A percentile compares a stretch with the other conserved stretches of the same genome.
phyloP scores from a whole-genome alignment of 495 filamentous ascomycete species.

The Rostrohypoxylon terebratum region DNA sequence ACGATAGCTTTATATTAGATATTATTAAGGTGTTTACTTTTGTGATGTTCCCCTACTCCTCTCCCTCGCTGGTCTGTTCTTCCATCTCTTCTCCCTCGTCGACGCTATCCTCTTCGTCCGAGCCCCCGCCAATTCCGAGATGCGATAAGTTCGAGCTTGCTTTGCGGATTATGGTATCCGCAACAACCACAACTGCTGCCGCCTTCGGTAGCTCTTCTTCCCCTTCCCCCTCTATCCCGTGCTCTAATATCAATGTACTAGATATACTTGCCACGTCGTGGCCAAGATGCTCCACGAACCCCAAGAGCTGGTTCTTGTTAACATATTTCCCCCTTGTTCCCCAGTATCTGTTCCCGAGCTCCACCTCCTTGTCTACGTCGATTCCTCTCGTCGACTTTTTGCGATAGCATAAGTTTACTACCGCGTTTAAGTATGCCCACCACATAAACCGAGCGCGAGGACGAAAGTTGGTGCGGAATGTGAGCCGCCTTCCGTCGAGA shows the following conservation, averaged over 20 bases:
- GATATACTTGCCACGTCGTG: background rate
- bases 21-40: too few relatives aligned
- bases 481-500: constrained; percentile 15
- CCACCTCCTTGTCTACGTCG: background rate
- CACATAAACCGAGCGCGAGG: constrained; percentile 17
- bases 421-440: constrained; percentile 4
- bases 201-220: background rate
- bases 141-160: background rate
- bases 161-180: background rate
- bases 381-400: background rate
- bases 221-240: background rate
- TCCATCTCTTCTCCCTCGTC: background rate
- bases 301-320: background rate
- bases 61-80: too few relatives aligned
- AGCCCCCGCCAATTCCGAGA: background rate
- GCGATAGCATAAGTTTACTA: background rate
- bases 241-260: background rate
- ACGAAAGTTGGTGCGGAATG: constrained; percentile 4
- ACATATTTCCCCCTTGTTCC: background rate
- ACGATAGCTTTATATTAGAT: too few relatives aligned
- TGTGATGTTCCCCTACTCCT: too few relatives aligned
- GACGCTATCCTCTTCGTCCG: background rate
- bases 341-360: background rate
- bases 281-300: background rate
- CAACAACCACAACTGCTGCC: background rate